Evolutionary conservation across 2,329 filamentous ascomycete genomes (phyloP).

Genomic region (Venturiaceae sp.): DNA sequence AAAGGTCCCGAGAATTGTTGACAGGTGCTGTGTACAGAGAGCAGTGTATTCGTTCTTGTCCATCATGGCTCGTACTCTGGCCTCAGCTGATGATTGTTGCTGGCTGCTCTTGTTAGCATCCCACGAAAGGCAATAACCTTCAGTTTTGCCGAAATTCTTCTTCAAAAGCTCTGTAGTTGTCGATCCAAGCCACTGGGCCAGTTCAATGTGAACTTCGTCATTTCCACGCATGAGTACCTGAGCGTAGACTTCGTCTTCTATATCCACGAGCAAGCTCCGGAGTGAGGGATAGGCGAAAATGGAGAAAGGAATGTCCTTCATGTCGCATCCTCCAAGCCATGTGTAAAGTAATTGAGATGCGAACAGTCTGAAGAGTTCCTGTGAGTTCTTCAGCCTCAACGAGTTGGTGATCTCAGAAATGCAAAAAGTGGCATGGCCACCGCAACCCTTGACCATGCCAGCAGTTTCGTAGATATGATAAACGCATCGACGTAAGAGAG

Average conservation of each 20-base stretch:
- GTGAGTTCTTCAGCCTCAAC: constrained; percentile 55
- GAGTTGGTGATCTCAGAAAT: constrained; percentile 55
- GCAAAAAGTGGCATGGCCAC: constrained; percentile 63
- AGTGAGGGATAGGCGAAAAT: constrained; percentile 73
- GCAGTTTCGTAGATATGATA: constrained; percentile 94
- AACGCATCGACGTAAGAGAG: constrained; percentile 73
- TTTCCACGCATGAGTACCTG: constrained; percentile 76
- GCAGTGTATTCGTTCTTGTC: constrained; percentile 56
- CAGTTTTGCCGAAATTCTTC: constrained; percentile 63
- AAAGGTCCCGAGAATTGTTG: constrained; percentile 65
- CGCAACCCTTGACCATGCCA: constrained; percentile 56
- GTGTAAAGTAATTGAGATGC: constrained; percentile 83
- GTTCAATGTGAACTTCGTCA: constrained; percentile 48
- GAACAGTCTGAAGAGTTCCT: constrained; percentile 72
- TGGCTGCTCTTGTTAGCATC: constrained; percentile 20
- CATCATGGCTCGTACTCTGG: constrained; percentile 61
- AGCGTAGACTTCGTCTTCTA: constrained; percentile 68
- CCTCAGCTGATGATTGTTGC: constrained; percentile 27
- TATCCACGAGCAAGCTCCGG: constrained; percentile 56
- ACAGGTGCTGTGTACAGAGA: constrained; percentile 60
- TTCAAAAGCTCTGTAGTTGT: constrained; percentile 50
- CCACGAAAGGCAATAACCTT: constrained; percentile 76
- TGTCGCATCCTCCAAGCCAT: constrained; percentile 57
- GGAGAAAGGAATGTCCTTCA: constrained; percentile 69
- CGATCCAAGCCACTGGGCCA: constrained; percentile 49